Evolutionary conservation across 768 basidiomycete species (phyloP).

Genomic region (Phylloporus arenicola): DNA sequence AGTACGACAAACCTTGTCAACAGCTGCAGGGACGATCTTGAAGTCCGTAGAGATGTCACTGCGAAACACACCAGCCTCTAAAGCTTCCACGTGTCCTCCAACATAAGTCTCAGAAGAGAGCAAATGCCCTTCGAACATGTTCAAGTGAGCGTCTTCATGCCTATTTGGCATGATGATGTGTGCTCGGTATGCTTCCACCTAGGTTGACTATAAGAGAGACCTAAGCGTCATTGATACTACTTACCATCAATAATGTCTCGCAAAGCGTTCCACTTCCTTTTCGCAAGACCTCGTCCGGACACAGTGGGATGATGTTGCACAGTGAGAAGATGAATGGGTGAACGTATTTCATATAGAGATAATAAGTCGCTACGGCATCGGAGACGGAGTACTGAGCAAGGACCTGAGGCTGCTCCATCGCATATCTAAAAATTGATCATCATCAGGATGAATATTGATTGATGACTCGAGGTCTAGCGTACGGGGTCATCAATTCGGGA

Average conservation of each 20-base stretch:
- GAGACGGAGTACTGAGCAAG: conserved; percentile 98
- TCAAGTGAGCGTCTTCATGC: conserved; percentile 88
- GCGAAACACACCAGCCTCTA: conserved; percentile 97
- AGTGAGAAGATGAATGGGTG: conserved; percentile 99
- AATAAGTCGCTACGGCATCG: conserved; percentile 99
- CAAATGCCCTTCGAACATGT: conserved; percentile 95
- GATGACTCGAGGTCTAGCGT: conserved; percentile 27
- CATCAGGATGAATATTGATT: neutral
- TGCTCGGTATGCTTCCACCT: conserved; percentile 95
- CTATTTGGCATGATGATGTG: conserved; percentile 97
- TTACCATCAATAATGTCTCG: conserved; percentile 95
- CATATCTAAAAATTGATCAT: conserved; percentile 56
- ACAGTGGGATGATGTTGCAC: conserved; percentile 97
- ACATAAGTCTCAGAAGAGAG: conserved; percentile 97
- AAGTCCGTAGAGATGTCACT: conserved; percentile 94
- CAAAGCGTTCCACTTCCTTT: conserved; percentile 97
- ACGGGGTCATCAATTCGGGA: conserved; percentile 99
- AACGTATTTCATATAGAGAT: conserved; percentile 99
- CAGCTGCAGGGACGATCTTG: conserved; percentile 85
- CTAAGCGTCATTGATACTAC: conserved; percentile 17
- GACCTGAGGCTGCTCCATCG: conserved; percentile 88
- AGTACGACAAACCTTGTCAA: conserved; percentile 59
- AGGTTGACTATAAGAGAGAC: conserved; percentile 6
- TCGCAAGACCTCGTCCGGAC: conserved; percentile 91
- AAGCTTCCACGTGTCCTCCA: conserved; percentile 96